A percentile compares a stretch with the other conserved stretches of the same genome.
phyloP scores from a whole-genome alignment of 176 grass and related monocot species.

The Pontederia crassipes region DNA sequence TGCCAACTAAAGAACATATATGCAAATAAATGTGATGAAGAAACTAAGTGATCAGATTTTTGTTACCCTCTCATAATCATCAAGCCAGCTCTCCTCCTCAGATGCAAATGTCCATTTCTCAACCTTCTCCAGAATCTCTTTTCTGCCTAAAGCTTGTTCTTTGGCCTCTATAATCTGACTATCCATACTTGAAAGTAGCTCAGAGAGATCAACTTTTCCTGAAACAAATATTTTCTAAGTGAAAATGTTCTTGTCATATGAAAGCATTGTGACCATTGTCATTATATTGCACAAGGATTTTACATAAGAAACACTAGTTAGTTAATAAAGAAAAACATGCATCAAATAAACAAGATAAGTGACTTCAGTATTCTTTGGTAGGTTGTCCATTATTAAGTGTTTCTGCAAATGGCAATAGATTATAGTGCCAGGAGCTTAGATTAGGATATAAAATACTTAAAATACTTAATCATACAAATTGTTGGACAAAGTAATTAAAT shows the following conservation, averaged over 20 bases:
- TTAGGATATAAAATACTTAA: no score
- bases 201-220: slow-evolving; percentile 56
- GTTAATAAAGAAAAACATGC: no score
- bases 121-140: slow-evolving; percentile 81
- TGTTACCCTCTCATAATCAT: slow-evolving; percentile 86
- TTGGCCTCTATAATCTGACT: slow-evolving; percentile 46
- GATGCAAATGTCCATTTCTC: slow-evolving; percentile 70
- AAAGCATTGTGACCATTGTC: neutral
- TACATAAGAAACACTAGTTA: slow-evolving; percentile 1
- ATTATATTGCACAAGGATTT: neutral
- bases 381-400: no score
- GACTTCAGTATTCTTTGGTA: no score
- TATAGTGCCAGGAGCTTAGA: no score
- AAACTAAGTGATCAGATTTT: slow-evolving; percentile 2
- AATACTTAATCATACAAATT: no score
- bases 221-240: slow-evolving; percentile 11
- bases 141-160: slow-evolving; percentile 73
- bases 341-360: no score
- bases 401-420: no score
- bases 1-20: neutral
- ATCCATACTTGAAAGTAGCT: slow-evolving; percentile 55
- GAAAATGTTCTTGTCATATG: neutral
- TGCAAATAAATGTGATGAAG: neutral
- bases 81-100: slow-evolving; percentile 80
- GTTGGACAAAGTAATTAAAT: no score